Percentiles rank a stretch among this genome's conserved stretches.
Conservation (phyloP, 2,329 filamentous ascomycete species). For the Scleromitrula shiraiana region DNA sequence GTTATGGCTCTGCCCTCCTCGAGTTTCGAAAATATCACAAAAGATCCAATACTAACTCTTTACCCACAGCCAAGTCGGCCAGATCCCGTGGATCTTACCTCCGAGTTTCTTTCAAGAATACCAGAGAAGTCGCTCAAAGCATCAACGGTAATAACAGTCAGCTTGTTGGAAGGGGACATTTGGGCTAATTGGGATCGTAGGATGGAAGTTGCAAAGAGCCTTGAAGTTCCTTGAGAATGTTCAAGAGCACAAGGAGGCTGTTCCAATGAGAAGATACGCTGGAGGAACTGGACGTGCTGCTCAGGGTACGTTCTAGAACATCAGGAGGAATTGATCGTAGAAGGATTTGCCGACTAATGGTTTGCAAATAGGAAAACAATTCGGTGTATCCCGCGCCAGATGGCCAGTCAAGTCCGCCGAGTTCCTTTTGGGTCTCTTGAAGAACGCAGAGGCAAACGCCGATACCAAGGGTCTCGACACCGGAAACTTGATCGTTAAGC, state of each 20-base stretch:
- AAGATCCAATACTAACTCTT: not conserved
- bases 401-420: slow-evolving; percentile 99
- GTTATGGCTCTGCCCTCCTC: not conserved
- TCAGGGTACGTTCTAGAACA: slow-evolving; percentile 69
- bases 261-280: slow-evolving; percentile 96
- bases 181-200: not conserved
- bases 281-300: slow-evolving; percentile 91
- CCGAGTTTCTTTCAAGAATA: slow-evolving; percentile 94
- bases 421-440: slow-evolving; percentile 93
- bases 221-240: slow-evolving; percentile 98
- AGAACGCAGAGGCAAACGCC: slow-evolving; percentile 95
- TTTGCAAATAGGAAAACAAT: slow-evolving; percentile 75
- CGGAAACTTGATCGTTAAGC: slow-evolving; percentile 95
- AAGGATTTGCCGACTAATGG: slow-evolving; percentile 18
- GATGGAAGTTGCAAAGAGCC: slow-evolving; percentile 31
- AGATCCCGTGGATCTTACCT: slow-evolving; percentile 98
- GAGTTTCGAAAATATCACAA: not conserved
- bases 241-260: slow-evolving; percentile 90
- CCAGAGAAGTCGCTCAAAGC: slow-evolving; percentile 96
- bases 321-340: not conserved
- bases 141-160: slow-evolving; percentile 54
- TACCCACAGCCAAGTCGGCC: slow-evolving; percentile 67
- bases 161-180: not conserved
- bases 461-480: slow-evolving; percentile 97
- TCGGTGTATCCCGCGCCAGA: slow-evolving; percentile 94